phyloP scores from a whole-genome alignment of 1,139 yeast species.

The Kurtzmaniella quercitrusa region DNA sequence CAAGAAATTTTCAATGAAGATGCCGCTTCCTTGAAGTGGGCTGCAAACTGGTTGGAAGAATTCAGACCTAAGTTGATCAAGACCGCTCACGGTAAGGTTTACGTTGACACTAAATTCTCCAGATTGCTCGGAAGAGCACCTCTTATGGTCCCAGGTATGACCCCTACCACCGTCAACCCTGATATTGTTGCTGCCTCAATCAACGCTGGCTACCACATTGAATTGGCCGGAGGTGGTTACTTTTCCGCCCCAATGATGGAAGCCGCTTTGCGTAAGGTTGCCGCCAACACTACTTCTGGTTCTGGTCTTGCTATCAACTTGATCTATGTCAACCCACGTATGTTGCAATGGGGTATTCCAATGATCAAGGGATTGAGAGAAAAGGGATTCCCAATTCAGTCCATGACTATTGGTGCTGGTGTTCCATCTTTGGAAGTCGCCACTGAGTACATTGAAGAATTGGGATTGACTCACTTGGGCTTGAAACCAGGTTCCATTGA shows the following conservation, averaged over 20 bases:
- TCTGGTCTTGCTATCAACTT: conserved; percentile 87
- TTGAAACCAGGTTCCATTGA: conserved; percentile 98
- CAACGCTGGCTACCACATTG: conserved; percentile 96
- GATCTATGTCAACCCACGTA: conserved; percentile 93
- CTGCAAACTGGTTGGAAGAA: conserved; percentile 88
- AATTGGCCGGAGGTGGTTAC: conserved; percentile 98
- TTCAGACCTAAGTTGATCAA: conserved; percentile 82
- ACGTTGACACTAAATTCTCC: conserved; percentile 91
- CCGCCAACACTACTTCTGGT: conserved; percentile 69
- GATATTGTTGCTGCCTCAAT: conserved; percentile 90
- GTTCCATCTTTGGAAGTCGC: conserved; percentile 98
- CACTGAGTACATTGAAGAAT: conserved; percentile 86
- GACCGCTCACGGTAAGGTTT: conserved; percentile 66
- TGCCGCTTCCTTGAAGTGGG: conserved; percentile 64
- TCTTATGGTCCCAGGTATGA: conserved; percentile 98
- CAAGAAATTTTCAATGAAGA: conserved; percentile 85
- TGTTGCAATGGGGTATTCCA: conserved; percentile 99
- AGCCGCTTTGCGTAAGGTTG: conserved; percentile 69
- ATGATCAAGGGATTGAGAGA: conserved; percentile 83
- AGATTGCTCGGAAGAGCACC: conserved; percentile 94
- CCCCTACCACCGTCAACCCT: conserved; percentile 95
- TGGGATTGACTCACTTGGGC: conserved; percentile 91
- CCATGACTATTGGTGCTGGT: conserved; percentile 98
- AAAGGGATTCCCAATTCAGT: conserved; percentile 93
- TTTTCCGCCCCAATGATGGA: conserved; percentile 71